Base-by-base conservation (phyloP, 78 protist genomes). In the Capsaspora owczarzaki region DNA sequence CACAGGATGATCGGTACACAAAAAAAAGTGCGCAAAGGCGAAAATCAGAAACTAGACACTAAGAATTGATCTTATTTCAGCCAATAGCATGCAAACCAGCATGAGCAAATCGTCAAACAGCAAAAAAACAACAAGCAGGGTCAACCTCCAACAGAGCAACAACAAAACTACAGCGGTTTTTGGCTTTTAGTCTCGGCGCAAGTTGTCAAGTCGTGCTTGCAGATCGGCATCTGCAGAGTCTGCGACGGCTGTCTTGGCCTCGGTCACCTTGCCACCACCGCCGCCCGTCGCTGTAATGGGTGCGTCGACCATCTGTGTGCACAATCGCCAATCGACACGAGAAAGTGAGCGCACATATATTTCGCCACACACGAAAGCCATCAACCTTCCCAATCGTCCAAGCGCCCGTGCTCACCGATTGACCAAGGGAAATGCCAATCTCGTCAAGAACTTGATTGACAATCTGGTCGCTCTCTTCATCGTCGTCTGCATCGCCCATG, bases 401-500 rank as follows among this genome's bases (percentile, higher is more conserved):
- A 47, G 53, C 14, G 22, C n/a, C 22, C 4, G 68, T 4, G 20
- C 68, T 60, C 35, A 60, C 68, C 68, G 43, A 37, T 38, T 79
- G 72, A 19, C n/a, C 85, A 2, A 91, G 43, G 33, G 86, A 90
- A 29, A 96, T 79, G 53, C 97, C 96, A 47, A 94, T 82, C 84
- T 93, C 96, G 37, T 90, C 95, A 38, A 94, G 76, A 16, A 95
- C 94, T 68, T 91, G 86, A 56, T 68, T 41, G 51, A 92, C 77
- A 38, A 90, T 68, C 51, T 74, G 90, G 40, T 94, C 92, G 33
- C 79, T 74, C 78, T 94, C 95, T 74, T 88, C 98, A 42, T 91
- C 95, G 44, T 93, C 98, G 42, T 87, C 94, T 10, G 82, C 96
- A 23, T 89, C 95, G 51, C 85, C 95, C 83, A 96, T 79, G 27